Evolutionary conservation across 23 red algal species (phyloP).

Genomic region (Chondrus crispus): DNA sequence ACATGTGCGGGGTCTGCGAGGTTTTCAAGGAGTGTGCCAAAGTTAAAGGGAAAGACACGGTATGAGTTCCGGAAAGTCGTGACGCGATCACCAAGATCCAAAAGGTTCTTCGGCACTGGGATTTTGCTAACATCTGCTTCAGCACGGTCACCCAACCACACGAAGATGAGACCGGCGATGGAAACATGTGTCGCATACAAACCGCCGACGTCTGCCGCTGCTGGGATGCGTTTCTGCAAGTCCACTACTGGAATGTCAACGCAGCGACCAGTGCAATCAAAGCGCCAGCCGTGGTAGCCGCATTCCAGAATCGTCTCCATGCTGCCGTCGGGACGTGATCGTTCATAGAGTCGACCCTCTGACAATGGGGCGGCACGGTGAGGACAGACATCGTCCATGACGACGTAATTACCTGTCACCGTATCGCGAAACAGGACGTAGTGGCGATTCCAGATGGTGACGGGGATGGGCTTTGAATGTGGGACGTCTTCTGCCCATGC

Average conservation of each 20-base stretch:
- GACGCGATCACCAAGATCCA: not conserved
- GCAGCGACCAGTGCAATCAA: slow-evolving; percentile 23
- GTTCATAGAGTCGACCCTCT: slow-evolving; percentile 23
- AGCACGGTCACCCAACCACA: slow-evolving; percentile 26
- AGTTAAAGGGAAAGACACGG: not conserved
- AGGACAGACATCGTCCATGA: slow-evolving; percentile 50
- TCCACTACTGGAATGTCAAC: slow-evolving; percentile 3
- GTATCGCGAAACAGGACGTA: slow-evolving; percentile 39
- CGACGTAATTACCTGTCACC: slow-evolving; percentile 3
- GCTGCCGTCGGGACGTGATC: not conserved
- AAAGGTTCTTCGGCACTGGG: slow-evolving; percentile 2
- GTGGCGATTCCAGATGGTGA: slow-evolving; percentile 1
- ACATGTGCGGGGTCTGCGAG: slow-evolving; percentile 43
- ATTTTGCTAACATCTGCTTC: not conserved
- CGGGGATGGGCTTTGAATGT: not conserved
- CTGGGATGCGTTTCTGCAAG: not conserved
- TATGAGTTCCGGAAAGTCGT: not conserved
- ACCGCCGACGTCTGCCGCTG: not conserved
- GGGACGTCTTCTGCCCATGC: slow-evolving; percentile 1
- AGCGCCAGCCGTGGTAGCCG: slow-evolving; percentile 49
- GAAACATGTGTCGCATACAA: slow-evolving; percentile 14
- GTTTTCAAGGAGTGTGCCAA: not conserved
- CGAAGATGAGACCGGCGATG: not conserved
- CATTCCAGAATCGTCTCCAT: slow-evolving; percentile 23
- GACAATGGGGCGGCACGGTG: slow-evolving; percentile 59